Percentiles rank a stretch among this genome's conserved stretches.
These are phyloP conservation scores for Panus rudis DNA, from an alignment of 768 basidiomycete genomes.

Conservation along the genomic window DNA sequence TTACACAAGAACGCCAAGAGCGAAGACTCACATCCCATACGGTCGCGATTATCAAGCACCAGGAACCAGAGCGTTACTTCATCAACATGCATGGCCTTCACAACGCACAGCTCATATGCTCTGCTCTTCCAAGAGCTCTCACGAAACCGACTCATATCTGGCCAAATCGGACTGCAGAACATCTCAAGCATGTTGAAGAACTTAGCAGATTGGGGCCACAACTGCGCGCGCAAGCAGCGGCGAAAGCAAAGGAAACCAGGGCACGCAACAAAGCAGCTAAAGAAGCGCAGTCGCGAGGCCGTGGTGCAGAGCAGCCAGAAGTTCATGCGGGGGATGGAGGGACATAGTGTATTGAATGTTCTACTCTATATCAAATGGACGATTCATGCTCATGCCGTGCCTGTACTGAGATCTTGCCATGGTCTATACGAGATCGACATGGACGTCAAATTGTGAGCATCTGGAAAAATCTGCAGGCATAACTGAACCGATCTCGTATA, in stretches of 20 bases:
- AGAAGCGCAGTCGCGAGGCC: too few relatives aligned
- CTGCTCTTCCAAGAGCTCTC: constrained; percentile 15
- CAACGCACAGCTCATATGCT: constrained; percentile 22
- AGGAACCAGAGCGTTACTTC: constrained; percentile 13
- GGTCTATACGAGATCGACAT: too few relatives aligned
- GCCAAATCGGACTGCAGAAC: constrained; percentile 8
- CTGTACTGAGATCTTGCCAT: too few relatives aligned
- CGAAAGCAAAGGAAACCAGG: neutral
- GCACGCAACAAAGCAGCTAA: neutral
- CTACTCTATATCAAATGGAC: too few relatives aligned
- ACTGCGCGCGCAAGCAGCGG: neutral
- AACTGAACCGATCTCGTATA: too few relatives aligned
- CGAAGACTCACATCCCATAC: constrained; percentile 7
- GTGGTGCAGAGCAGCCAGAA: too few relatives aligned
- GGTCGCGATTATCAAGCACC: constrained; percentile 18
- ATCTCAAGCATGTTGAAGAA: constrained; percentile 7
- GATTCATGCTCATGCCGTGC: too few relatives aligned
- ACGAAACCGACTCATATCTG: constrained; percentile 13
- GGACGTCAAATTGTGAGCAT: too few relatives aligned
- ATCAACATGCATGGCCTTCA: constrained; percentile 26
- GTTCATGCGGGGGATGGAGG: too few relatives aligned
- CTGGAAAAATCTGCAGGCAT: constrained; percentile 31
- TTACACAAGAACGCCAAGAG: constrained; percentile 16
- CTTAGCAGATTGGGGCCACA: neutral
- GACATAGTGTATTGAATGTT: too few relatives aligned